These are phyloP conservation scores for Xylaria sp. DNA, from an alignment of 2,329 filamentous ascomycete genomes.

Conservation along the genomic window DNA sequence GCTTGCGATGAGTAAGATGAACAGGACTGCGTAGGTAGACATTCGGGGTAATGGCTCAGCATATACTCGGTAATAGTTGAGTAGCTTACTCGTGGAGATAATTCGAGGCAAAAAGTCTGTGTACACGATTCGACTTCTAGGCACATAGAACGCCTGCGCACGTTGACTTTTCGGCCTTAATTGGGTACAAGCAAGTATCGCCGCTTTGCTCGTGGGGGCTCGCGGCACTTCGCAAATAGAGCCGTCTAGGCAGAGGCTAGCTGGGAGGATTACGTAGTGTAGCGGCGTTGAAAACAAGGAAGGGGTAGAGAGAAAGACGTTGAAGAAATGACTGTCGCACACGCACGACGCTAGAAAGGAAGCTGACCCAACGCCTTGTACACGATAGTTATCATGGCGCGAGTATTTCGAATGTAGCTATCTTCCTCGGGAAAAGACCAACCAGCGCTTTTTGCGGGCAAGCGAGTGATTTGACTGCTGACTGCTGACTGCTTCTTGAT, in stretches of 20 bases:
- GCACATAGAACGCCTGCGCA: not conserved
- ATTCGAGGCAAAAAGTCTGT: not conserved
- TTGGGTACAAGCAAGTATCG: not conserved
- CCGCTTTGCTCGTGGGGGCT: not conserved
- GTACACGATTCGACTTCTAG: not conserved
- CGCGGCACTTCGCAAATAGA: not conserved
- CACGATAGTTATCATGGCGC: not conserved
- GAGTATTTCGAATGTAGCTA: constrained; percentile 1
- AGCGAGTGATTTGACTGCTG: not conserved
- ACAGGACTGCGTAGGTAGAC: not conserved
- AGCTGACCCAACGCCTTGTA: constrained; percentile 1
- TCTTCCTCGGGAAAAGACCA: constrained; percentile 6
- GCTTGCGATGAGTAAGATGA: not conserved
- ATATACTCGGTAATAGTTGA: not conserved
- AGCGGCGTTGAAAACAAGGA: not conserved
- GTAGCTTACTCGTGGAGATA: not conserved
- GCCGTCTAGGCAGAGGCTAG: not conserved
- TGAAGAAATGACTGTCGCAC: constrained; percentile 19
- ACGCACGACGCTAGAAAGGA: not conserved
- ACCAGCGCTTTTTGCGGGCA: not conserved
- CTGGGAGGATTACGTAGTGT: constrained; percentile 2
- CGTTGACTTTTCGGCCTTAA: not conserved
- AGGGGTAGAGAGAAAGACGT: not conserved
- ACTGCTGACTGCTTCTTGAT: constrained; percentile 1
- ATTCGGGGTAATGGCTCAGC: constrained; percentile 2